Conservation (phyloP, 495 filamentous ascomycete species). For the Pseudomonodictys pantanalensis region DNA sequence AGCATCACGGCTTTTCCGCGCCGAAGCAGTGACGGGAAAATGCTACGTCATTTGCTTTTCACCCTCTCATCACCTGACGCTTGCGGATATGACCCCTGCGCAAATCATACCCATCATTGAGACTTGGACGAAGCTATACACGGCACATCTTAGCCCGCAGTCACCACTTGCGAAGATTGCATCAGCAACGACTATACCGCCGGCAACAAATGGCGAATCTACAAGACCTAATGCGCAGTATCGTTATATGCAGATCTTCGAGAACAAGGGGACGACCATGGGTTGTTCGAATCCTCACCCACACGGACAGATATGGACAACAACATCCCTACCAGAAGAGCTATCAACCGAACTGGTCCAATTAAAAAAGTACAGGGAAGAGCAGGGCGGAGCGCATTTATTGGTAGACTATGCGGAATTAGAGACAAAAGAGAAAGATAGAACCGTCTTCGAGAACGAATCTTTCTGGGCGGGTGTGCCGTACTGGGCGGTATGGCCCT, state of each 20-base stretch:
- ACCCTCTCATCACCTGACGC: slow-evolving; percentile 81
- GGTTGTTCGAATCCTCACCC: slow-evolving; percentile 98
- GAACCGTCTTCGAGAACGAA: slow-evolving; percentile 82
- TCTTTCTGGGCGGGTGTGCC: slow-evolving; percentile 83
- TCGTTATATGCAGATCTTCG: slow-evolving; percentile 98
- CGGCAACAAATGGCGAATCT: slow-evolving; percentile 48
- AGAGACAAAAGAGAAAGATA: slow-evolving; percentile 76
- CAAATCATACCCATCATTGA: slow-evolving; percentile 74
- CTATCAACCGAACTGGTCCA: slow-evolving; percentile 73
- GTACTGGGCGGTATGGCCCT: slow-evolving; percentile 98
- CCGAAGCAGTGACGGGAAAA: slow-evolving; percentile 85
- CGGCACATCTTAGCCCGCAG: slow-evolving; percentile 67
- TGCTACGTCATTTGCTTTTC: slow-evolving; percentile 98
- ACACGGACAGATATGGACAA: slow-evolving; percentile 95
- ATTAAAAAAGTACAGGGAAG: slow-evolving; percentile 67
- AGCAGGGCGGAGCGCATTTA: slow-evolving; percentile 69
- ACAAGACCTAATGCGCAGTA: slow-evolving; percentile 70
- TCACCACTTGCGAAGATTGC: slow-evolving; percentile 61
- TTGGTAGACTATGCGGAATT: slow-evolving; percentile 83
- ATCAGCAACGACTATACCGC: slow-evolving; percentile 48
- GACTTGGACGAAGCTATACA: slow-evolving; percentile 87
- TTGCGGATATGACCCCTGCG: slow-evolving; percentile 72
- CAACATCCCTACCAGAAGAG: slow-evolving; percentile 84
- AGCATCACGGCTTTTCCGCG: slow-evolving; percentile 75
- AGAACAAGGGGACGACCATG: slow-evolving; percentile 98